These are phyloP conservation scores for Ophiostoma fasciatum DNA, from an alignment of 2,329 filamentous ascomycete genomes.

Conservation along the genomic window DNA sequence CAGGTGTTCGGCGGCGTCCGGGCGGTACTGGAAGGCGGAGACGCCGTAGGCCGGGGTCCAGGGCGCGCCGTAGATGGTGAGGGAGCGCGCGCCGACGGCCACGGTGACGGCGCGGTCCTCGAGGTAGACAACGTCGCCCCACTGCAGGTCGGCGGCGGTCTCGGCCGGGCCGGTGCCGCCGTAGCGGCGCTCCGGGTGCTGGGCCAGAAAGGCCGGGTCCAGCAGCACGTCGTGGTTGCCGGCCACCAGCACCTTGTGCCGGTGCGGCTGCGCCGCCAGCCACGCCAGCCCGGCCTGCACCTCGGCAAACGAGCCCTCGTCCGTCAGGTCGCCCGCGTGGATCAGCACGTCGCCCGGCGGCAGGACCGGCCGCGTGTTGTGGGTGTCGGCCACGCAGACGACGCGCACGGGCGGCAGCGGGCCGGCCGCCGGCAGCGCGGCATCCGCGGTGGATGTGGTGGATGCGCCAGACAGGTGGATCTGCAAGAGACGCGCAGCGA, in stretches of 20 bases:
- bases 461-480: not conserved
- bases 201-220: conserved; percentile 6
- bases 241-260: conserved; percentile 22
- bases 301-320: conserved; percentile 23
- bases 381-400: conserved; percentile 27
- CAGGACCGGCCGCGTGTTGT: conserved; percentile 21
- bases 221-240: conserved; percentile 12
- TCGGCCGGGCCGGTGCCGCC: conserved; percentile 7
- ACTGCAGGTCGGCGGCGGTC: conserved; percentile 11
- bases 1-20: conserved; percentile 4
- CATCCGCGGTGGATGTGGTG: not conserved
- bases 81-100: not conserved
- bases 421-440: no score
- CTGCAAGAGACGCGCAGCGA: not conserved
- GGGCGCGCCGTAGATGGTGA: conserved; percentile 14
- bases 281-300: conserved; percentile 21
- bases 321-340: conserved; percentile 27
- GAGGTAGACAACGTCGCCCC: conserved; percentile 13
- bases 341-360: conserved; percentile 25
- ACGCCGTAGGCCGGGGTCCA: conserved; percentile 14
- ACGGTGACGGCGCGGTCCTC: conserved; percentile 6
- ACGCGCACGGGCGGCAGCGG: conserved; percentile 1
- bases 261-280: conserved; percentile 20
- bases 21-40: conserved; percentile 16
- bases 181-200: conserved; percentile 10